Evolutionary conservation across 2,329 filamentous ascomycete species (phyloP).

Genomic region (Botrytis cinerea): DNA sequence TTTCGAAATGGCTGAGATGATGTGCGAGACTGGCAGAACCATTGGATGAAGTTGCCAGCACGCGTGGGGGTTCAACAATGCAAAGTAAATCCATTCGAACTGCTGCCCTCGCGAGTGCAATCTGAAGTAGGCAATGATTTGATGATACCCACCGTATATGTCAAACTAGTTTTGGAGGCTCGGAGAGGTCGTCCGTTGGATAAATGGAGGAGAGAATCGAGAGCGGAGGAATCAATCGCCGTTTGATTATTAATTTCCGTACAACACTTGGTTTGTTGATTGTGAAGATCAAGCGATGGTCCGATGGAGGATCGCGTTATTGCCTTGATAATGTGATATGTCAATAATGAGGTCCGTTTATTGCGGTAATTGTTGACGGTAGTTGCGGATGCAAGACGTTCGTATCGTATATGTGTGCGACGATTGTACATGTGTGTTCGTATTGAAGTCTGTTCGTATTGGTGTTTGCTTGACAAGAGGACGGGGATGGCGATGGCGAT

Average conservation of each 20-base stretch:
- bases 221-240: not conserved
- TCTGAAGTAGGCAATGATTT: not conserved
- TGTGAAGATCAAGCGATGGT: slow-evolving; percentile 1
- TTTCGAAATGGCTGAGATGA: slow-evolving; percentile 6
- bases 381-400: not conserved
- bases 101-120: not conserved
- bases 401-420: not conserved
- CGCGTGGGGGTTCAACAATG: slow-evolving; percentile 13
- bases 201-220: not conserved
- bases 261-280: not conserved
- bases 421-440: not conserved
- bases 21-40: not conserved
- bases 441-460: not conserved
- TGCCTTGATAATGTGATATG: not conserved
- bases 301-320: slow-evolving; percentile 1
- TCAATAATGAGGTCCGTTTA: slow-evolving; percentile 9
- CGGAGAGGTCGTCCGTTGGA: slow-evolving; percentile 13
- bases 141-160: not conserved
- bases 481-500: too few relatives aligned
- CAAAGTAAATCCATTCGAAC: not conserved
- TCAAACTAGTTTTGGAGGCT: not conserved
- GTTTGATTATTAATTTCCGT: slow-evolving; percentile 10
- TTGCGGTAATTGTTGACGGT: not conserved
- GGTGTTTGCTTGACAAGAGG: too few relatives aligned
- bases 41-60: not conserved